These are phyloP conservation scores for Penicillium roqueforti DNA, from an alignment of 495 filamentous ascomycete species.

Conservation along the genomic window DNA sequence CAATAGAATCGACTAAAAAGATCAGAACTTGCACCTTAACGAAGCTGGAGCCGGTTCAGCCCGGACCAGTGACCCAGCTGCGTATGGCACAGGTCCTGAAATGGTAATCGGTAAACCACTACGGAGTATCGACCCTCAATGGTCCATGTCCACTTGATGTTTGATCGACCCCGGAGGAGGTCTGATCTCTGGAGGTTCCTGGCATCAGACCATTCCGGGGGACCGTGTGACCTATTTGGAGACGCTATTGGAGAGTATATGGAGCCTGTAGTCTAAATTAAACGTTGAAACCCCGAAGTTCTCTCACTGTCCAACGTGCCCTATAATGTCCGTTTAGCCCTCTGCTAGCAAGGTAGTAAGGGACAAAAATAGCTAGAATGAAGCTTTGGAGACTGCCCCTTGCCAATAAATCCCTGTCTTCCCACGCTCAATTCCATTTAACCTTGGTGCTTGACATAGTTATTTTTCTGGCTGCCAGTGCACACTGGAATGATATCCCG, in stretches of 20 bases:
- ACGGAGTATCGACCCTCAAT: not conserved
- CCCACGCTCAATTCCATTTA: not conserved
- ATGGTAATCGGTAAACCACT: not conserved
- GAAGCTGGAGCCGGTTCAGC: conserved; percentile 4
- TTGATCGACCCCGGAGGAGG: not conserved
- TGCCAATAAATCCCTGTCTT: not conserved
- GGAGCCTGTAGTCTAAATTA: not conserved
- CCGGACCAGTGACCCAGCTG: not conserved
- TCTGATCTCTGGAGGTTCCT: not conserved
- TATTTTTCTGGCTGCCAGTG: not conserved
- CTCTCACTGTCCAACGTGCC: not conserved
- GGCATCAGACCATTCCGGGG: not conserved
- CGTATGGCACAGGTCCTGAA: not conserved
- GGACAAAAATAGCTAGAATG: not conserved
- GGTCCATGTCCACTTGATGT: not conserved
- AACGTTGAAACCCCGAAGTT: not conserved
- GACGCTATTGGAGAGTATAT: not conserved
- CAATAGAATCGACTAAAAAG: conserved; percentile 11
- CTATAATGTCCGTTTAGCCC: not conserved
- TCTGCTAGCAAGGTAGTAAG: not conserved
- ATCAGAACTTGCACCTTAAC: conserved; percentile 13
- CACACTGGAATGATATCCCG: conserved; percentile 9
- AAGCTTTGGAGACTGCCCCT: not conserved
- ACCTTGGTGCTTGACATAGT: not conserved
- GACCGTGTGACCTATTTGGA: not conserved